Base-by-base conservation (phyloP, 2,329 filamentous ascomycete genomes). In the Sporothrix euskadiensis region DNA sequence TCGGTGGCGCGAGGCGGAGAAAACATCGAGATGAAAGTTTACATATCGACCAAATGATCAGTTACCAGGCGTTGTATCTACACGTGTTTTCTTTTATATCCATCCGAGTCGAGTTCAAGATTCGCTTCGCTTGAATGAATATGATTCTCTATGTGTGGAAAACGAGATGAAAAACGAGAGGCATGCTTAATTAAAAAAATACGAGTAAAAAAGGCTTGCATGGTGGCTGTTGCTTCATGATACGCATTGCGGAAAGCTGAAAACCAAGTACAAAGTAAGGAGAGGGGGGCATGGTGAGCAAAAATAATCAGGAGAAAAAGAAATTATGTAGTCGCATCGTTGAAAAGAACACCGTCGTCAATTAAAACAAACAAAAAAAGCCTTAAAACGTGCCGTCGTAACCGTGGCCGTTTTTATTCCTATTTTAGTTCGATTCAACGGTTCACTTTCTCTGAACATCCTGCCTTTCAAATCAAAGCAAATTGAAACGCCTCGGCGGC, bases 1-100 rank as follows among this genome's bases (percentile, higher is more conserved):
- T n/a, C n/a, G n/a, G n/a, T n/a, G n/a, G n/a, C n/a, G n/a, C n/a
- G 63, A 68, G 63, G 63, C 41, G 63, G 63, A 26, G 52, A 12
- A 54, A 3, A 26, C 9, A 26, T 26, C 1, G 26, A 56, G 14
- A 26, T 9, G 44, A 32, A 14, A 3, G 8, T 16, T 26, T 16
- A 3, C 22, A 57, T 22, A 14, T 12, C 14, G 10, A 47, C 12
- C 8, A 14, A 14, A 47, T 47, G 41, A 12, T 14, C 10, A 12
- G 3, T 41, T 10, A 10, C 39, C 39, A 41, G 39, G 39, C 39
- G 39, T 10, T 26, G 52, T 56, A 26, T 14, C 4, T 56, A 56
- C 22, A 56, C 22, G 12, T 56, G 4, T 30, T 56, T 56, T 12
- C 12, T 30, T 56, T 14, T 4, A 26, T 56, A 22, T 9, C 35